Evolutionary conservation across 257 asterid species (phyloP), one percentile per base, ranked within the genome.

Genomic region (Ehretia macrophylla): DNA sequence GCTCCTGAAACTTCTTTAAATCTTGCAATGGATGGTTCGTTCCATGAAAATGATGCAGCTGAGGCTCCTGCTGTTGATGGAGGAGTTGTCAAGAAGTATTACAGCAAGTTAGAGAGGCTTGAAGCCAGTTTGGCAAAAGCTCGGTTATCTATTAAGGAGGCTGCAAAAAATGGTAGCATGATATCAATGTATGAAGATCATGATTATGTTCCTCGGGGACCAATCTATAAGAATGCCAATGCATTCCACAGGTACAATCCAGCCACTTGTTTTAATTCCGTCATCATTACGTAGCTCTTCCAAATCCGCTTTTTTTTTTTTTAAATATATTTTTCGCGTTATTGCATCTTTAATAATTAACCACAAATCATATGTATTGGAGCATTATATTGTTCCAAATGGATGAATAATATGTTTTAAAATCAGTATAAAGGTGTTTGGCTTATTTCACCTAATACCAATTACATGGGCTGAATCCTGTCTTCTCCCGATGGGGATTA

Each of bases 121-220:
- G 81, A 78, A 59, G 71, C 59, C 17, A 44, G 56, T 18, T 51
- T 78, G 61, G 70, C 78, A 2, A 65, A 55, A 58, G 71, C 69
- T 1, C 70, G 78, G 55, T 50, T 73, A 57, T 72, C 72, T 4
- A 71, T 78, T 38, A 72, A 38, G 57, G 69, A 72, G 59, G 81
- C 78, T 56, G 62, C 80, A 13, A 6, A 55, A 71, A 71, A 74
- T 68, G 42, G 68, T 12, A 71, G 73, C 64, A 53, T 63, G 71
- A 58, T 58, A 40, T 74, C 81, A 48, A 61, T 10, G 51, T 71
- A 65, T 14, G 60, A 62, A 42, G 74, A 72, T 35, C 73, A 72
- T 64, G 81, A 75, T 44, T 67, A 78, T 55, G 69, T 62, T 49
- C 81, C 84, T 58, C 75, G 55, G 10, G 84, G 78, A 14, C 69